Percentiles rank a stretch among this genome's conserved stretches.
Evolutionary conservation across 2,329 filamentous ascomycete genomes (phyloP).

Genomic region (Xenosphaeropsis pyriputrescens): DNA sequence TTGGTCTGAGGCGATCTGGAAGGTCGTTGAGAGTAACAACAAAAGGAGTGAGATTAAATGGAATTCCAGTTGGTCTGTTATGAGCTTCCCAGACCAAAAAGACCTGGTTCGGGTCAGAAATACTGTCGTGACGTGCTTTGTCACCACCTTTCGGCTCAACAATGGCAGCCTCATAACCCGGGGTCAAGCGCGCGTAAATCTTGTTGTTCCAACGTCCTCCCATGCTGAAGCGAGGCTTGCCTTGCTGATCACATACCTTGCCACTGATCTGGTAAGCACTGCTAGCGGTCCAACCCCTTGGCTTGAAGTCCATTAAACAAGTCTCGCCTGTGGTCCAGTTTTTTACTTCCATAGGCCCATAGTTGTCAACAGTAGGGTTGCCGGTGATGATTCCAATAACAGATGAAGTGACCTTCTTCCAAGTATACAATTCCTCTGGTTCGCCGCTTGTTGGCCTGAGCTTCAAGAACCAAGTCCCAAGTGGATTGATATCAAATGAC

Average conservation of each 20-base stretch:
- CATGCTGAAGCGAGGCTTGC: conserved; percentile 75
- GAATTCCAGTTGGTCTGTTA: conserved; percentile 64
- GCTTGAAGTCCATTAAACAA: conserved; percentile 84
- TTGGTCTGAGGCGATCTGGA: conserved; percentile 61
- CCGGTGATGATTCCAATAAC: conserved; percentile 98
- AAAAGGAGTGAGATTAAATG: conserved; percentile 95
- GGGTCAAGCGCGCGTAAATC: conserved; percentile 84
- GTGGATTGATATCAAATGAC: conserved; percentile 90
- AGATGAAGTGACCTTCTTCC: conserved; percentile 96
- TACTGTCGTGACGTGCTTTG: conserved; percentile 9
- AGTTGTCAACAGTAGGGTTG: conserved; percentile 94
- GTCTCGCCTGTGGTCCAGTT: conserved; percentile 93
- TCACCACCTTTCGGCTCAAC: conserved; percentile 31
- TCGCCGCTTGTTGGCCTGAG: conserved; percentile 58
- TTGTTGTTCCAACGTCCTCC: conserved; percentile 96
- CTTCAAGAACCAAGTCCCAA: conserved; percentile 93
- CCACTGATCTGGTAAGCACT: conserved; percentile 82
- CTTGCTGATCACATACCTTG: conserved; percentile 66
- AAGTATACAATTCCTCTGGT: conserved; percentile 82
- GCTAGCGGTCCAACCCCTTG: conserved; percentile 87
- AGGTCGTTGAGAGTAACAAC: conserved; percentile 89
- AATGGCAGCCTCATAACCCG: conserved; percentile 69
- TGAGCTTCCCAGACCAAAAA: conserved; percentile 92
- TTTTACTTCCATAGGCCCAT: conserved; percentile 91
- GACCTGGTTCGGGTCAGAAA: conserved; percentile 55